A percentile compares a stretch with the other conserved stretches of the same genome.
phyloP scores from a whole-genome alignment of 2,329 filamentous ascomycete genomes.

The Xylaria sp. region DNA sequence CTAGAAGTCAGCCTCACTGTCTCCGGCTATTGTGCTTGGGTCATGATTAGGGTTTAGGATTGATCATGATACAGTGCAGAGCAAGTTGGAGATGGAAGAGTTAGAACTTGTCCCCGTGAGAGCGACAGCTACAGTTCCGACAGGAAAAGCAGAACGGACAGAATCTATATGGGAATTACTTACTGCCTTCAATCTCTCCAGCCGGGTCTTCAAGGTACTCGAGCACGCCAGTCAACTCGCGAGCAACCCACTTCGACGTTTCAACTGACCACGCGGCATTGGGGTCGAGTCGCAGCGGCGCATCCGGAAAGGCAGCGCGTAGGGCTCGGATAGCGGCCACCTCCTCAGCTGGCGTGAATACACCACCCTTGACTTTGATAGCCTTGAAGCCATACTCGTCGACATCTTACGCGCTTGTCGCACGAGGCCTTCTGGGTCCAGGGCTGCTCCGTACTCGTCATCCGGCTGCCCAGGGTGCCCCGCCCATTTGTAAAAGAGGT shows the following conservation, averaged over 20 bases:
- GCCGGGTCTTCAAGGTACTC: slow-evolving; percentile 50
- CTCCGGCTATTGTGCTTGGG: neutral
- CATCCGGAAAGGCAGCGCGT: slow-evolving; percentile 44
- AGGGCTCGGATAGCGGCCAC: slow-evolving; percentile 48
- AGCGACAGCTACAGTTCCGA: too few relatives aligned
- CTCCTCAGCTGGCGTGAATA: slow-evolving; percentile 48
- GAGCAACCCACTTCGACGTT: slow-evolving; percentile 47
- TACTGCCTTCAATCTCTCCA: slow-evolving; percentile 46
- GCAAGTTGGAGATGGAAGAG: neutral
- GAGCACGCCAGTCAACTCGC: slow-evolving; percentile 45
- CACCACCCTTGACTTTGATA: slow-evolving; percentile 51
- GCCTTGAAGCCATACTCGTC: slow-evolving; percentile 51
- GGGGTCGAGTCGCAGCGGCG: slow-evolving; percentile 47
- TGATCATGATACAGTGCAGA: neutral
- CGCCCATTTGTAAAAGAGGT: slow-evolving; percentile 52
- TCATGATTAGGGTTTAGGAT: neutral
- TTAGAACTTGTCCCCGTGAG: neutral
- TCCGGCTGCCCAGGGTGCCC: slow-evolving; percentile 47
- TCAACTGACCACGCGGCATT: slow-evolving; percentile 49
- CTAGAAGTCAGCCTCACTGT: neutral
- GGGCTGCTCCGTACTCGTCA: slow-evolving; percentile 48
- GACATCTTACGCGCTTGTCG: slow-evolving; percentile 47
- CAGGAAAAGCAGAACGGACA: neutral
- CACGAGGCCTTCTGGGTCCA: slow-evolving; percentile 44
- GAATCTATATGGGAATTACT: neutral